phyloP scores from a whole-genome alignment of 306 rosid species.

The Medicago arabica region DNA sequence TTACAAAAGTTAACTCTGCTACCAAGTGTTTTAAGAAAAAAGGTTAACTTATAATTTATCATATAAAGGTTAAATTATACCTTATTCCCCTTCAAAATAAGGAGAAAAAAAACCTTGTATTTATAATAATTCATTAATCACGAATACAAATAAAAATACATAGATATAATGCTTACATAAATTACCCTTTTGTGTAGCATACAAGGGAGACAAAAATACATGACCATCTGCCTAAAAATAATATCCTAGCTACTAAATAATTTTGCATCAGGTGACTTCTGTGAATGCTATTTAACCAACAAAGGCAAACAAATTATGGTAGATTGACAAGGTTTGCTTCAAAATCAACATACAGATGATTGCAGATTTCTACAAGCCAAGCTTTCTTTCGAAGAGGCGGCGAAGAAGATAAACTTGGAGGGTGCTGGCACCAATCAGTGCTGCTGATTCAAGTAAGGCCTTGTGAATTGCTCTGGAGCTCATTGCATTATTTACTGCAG shows the following conservation, averaged over 20 bases:
- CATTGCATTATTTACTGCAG: constrained; percentile 64
- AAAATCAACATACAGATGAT: constrained; percentile 10
- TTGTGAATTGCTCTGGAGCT: constrained; percentile 66
- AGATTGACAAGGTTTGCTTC: neutral
- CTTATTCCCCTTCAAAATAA: neutral
- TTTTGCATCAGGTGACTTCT: constrained; percentile 5
- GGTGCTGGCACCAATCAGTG: constrained; percentile 62
- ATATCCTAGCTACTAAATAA: constrained; percentile 1
- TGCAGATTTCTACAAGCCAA: constrained; percentile 43
- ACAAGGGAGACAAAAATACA: constrained; percentile 9
- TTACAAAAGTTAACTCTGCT: neutral
- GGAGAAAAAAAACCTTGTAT: neutral
- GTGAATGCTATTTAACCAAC: constrained; percentile 15
- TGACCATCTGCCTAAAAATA: constrained; percentile 16
- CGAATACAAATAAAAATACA: neutral
- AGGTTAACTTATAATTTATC: neutral
- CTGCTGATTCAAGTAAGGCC: constrained; percentile 68
- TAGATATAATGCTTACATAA: constrained; percentile 12
- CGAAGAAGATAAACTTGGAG: constrained; percentile 76
- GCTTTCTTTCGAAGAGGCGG: constrained; percentile 64
- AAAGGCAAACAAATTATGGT: constrained; percentile 8
- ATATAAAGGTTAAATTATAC: neutral
- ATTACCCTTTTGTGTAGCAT: neutral
- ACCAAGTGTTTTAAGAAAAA: neutral
- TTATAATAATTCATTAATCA: too few relatives aligned